Percentiles rank a stretch among this genome's conserved stretches.
These are phyloP conservation scores for Gracilaria caudata DNA, from an alignment of 23 red algal genomes.

Conservation along the genomic window DNA sequence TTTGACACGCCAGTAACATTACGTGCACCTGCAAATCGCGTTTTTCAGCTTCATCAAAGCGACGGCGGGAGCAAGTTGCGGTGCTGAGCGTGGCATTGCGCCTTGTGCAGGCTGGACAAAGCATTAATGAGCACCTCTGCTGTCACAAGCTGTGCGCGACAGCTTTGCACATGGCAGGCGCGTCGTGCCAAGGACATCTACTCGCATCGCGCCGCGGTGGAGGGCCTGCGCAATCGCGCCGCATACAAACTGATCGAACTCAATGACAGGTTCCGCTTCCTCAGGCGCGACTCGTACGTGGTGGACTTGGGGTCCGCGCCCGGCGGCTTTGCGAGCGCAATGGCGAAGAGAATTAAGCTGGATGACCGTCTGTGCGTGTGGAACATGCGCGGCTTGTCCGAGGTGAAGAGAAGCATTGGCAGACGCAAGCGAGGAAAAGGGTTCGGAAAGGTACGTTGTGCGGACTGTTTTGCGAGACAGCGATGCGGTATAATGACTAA, in stretches of 20 bases:
- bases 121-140: background rate
- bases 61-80: too few species aligned
- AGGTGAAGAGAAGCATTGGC: background rate
- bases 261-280: slow-evolving; percentile 34
- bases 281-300: slow-evolving; percentile 66
- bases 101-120: background rate
- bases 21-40: too few species aligned
- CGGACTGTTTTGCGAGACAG: background rate
- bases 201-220: slow-evolving; percentile 41
- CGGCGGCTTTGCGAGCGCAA: slow-evolving; percentile 74
- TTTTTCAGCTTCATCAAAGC: too few species aligned
- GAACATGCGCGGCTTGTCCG: background rate
- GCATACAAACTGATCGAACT: slow-evolving; percentile 86
- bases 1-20: too few species aligned
- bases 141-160: background rate
- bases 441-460: slow-evolving; percentile 44
- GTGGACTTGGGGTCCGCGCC: slow-evolving; percentile 89
- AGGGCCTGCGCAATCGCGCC: slow-evolving; percentile 76
- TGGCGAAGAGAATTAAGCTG: slow-evolving; percentile 28
- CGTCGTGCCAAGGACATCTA: slow-evolving; percentile 57
- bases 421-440: slow-evolving; percentile 12
- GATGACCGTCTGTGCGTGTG: slow-evolving; percentile 17
- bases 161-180: slow-evolving; percentile 54
- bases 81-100: too few species aligned
- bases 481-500: slow-evolving; percentile 12